phyloP scores from a whole-genome alignment of 2,329 filamentous ascomycete genomes.

The Aspergillus ochraceoroseus region DNA sequence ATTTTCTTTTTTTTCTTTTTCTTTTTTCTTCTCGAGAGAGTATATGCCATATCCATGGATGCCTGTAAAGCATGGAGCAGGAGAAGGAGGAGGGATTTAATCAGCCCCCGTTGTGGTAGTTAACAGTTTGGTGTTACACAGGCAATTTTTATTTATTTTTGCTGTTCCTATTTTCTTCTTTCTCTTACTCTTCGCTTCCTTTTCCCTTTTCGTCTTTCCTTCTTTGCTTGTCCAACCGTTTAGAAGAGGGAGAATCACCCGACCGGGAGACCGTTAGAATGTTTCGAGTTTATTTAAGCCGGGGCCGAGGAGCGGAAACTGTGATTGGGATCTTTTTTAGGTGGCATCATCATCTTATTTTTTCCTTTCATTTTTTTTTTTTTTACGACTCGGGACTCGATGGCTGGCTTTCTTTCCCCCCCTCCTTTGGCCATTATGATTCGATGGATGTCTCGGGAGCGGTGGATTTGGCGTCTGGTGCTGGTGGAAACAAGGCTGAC shows the following conservation, averaged over 20 bases:
- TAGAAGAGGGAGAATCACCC: slow-evolving; percentile 14
- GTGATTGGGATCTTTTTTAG: slow-evolving; percentile 8
- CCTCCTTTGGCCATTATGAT: slow-evolving; percentile 11
- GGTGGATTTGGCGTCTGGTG: slow-evolving; percentile 21
- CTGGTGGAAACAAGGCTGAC: slow-evolving; percentile 27
- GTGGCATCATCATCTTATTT: slow-evolving; percentile 13
- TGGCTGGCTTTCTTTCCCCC: slow-evolving; percentile 9
- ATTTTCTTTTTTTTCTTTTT: neutral
- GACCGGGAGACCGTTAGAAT: slow-evolving; percentile 35
- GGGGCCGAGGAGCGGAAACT: slow-evolving; percentile 17
- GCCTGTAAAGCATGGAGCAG: slow-evolving; percentile 23
- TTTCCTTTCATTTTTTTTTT: slow-evolving; percentile 11
- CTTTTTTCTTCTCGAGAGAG: neutral
- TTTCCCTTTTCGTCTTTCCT: neutral
- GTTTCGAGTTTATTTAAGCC: slow-evolving; percentile 41
- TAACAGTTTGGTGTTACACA: slow-evolving; percentile 22
- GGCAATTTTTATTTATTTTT: neutral
- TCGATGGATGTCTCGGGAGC: slow-evolving; percentile 19
- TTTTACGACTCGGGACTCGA: slow-evolving; percentile 10
- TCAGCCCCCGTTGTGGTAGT: slow-evolving; percentile 17
- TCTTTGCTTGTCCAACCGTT: neutral
- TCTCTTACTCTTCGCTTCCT: neutral
- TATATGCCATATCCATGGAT: no score
- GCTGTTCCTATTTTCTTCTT: neutral
- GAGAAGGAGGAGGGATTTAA: slow-evolving; percentile 15